Evolutionary conservation across 2,329 filamentous ascomycete genomes (phyloP).

Genomic region (Microsporum audouinii): DNA sequence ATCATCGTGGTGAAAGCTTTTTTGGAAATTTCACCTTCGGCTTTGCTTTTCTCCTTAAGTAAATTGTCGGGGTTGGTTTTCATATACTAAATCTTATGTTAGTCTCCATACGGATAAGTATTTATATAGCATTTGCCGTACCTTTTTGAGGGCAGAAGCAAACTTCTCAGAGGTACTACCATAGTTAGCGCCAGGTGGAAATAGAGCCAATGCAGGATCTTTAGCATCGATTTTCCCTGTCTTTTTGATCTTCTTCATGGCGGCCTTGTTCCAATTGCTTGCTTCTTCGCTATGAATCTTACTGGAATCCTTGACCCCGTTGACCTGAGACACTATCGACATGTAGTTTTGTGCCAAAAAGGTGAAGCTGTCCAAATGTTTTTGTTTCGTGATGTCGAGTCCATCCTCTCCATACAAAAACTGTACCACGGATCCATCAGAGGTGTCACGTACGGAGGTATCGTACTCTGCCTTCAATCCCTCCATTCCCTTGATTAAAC

Average conservation of each 20-base stretch:
- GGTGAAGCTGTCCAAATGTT: conserved; percentile 78
- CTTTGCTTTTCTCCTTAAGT: conserved; percentile 49
- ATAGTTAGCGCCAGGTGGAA: conserved; percentile 59
- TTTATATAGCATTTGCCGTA: conserved; percentile 21
- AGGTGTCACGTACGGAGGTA: conserved; percentile 73
- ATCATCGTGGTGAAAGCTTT: conserved; percentile 75
- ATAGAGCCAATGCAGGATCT: conserved; percentile 64
- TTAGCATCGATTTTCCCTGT: conserved; percentile 54
- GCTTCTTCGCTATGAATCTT: conserved; percentile 57
- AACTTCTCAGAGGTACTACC: conserved; percentile 88
- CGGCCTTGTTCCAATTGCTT: conserved; percentile 48
- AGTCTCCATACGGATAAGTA: not conserved
- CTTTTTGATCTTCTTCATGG: conserved; percentile 71
- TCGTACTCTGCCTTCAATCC: conserved; percentile 87
- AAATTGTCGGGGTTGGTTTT: conserved; percentile 59
- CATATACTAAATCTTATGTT: conserved; percentile 46
- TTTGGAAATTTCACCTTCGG: conserved; percentile 42
- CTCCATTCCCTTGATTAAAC: conserved; percentile 98
- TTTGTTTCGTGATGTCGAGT: conserved; percentile 85
- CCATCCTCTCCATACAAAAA: conserved; percentile 97
- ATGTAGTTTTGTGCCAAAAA: conserved; percentile 80
- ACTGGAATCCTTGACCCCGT: conserved; percentile 47
- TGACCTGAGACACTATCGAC: conserved; percentile 66
- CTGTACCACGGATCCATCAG: conserved; percentile 85
- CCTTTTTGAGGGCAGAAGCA: conserved; percentile 54